Base-by-base conservation (phyloP, 1,284 basidiomycete species). In the Ustilago trichophora region DNA sequence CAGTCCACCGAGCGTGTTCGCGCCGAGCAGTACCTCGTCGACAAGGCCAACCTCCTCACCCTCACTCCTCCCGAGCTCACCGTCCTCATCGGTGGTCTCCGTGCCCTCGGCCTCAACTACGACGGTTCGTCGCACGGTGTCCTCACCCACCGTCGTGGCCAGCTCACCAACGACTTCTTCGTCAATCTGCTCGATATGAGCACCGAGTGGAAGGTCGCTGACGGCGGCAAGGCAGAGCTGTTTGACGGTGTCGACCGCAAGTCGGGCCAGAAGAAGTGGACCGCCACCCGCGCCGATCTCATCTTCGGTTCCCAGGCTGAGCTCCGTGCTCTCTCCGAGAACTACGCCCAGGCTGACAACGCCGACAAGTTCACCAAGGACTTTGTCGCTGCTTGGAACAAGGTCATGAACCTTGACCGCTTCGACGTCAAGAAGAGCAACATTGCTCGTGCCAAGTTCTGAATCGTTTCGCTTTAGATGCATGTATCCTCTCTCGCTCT, bases 191-290 rank as follows among this genome's bases (percentile, higher is more conserved):
- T 65, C 51, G 62, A 65, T 45, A 65, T 58, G 62, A 49, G 45
- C 46, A 65, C 54, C 50, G 62, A 57, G 46, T 65, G 62, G 62
- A 65, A 65, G 62, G 45, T 25, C 13, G 51, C 62, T 13, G 62
- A 65, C 34, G 40, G 40, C 29, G 62, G 54, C 50, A 43, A 52
- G 25, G 50, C 31, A 27, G 62, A 65, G 43, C 21, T 58, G 32
- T 65, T 65, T 19, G 55, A 65, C 31, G 62, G 62, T 33, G 46
- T 65, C 36, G 62, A 58, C 47, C 62, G 62, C 54, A 52, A 54
- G 54, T 65, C 62, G 0, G 62, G 54, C n/a, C 62, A 65, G 46
- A 65, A 64, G 50, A 65, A 65, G 62, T 65, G 62, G 62, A 29
- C 45, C 25, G 62, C 62, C 21, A 65, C 54, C 12, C 62, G 62